A percentile compares a stretch with the other conserved stretches of the same genome.
phyloP scores from a whole-genome alignment of 768 basidiomycete genomes.

The Lyophyllum shimeji region DNA sequence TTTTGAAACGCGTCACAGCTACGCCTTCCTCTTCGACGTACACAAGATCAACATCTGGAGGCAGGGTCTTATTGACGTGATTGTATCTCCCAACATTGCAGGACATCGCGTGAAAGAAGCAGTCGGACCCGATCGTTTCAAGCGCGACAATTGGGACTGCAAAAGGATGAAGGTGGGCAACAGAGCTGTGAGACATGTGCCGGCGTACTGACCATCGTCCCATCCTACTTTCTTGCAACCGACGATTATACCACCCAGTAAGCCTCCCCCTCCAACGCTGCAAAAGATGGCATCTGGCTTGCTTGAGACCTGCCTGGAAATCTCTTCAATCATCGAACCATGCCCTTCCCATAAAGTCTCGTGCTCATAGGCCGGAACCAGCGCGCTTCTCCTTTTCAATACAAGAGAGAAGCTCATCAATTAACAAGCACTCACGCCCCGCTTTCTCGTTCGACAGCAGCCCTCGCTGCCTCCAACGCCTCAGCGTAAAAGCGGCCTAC shows the following conservation, averaged over 20 bases:
- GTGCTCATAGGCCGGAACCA: constrained; percentile 74
- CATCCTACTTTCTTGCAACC: constrained; percentile 67
- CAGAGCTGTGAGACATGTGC: not conserved
- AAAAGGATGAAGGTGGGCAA: not conserved
- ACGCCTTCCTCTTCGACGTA: constrained; percentile 44
- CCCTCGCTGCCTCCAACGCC: constrained; percentile 50
- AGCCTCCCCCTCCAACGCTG: constrained; percentile 74
- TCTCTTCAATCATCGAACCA: constrained; percentile 70
- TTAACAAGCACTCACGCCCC: constrained; percentile 47
- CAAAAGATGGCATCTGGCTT: constrained; percentile 76
- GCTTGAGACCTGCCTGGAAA: constrained; percentile 48
- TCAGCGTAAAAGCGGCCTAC: constrained; percentile 59
- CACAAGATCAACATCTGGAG: constrained; percentile 40
- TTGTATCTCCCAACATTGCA: constrained; percentile 46
- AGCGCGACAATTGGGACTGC: constrained; percentile 64
- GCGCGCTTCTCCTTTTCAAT: constrained; percentile 39
- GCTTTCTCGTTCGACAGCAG: constrained; percentile 40
- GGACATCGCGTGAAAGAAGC: constrained; percentile 71
- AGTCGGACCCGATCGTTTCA: constrained; percentile 72
- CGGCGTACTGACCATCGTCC: constrained; percentile 56
- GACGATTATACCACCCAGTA: constrained; percentile 66
- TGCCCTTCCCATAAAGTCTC: constrained; percentile 74
- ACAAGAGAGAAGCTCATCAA: not conserved
- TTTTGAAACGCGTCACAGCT: constrained; percentile 54
- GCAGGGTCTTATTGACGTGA: constrained; percentile 29